Conservation (phyloP, 2,329 filamentous ascomycete species). For the Fusarium continuum region DNA sequence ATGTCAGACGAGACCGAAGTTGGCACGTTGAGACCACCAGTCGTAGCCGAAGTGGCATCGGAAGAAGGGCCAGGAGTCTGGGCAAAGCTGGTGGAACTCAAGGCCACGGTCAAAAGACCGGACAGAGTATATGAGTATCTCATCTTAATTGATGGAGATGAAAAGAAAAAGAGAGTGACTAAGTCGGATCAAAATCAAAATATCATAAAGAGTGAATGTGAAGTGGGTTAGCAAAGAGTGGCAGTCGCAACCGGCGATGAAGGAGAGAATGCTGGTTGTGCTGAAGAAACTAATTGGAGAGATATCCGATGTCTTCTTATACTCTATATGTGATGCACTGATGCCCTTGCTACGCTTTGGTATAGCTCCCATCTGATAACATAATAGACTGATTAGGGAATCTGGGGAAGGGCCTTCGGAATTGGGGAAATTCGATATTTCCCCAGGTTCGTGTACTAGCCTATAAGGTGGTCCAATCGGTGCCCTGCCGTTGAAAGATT, state of each 20-base stretch:
- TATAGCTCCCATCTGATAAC: neutral
- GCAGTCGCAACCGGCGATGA: slow-evolving; percentile 33
- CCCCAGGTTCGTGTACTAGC: slow-evolving; percentile 9
- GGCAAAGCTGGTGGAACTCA: slow-evolving; percentile 15
- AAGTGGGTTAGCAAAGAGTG: slow-evolving; percentile 26
- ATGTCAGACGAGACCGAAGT: slow-evolving; percentile 1
- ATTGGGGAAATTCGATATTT: slow-evolving; percentile 30
- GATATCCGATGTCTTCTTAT: slow-evolving; percentile 26
- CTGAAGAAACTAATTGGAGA: slow-evolving; percentile 19
- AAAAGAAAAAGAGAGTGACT: slow-evolving; percentile 10
- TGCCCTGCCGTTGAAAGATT: neutral
- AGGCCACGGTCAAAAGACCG: slow-evolving; percentile 36
- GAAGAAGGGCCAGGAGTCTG: neutral
- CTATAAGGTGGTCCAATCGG: neutral
- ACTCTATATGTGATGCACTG: neutral
- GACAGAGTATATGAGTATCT: slow-evolving; percentile 31
- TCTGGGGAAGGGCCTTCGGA: slow-evolving; percentile 21
- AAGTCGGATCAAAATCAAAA: slow-evolving; percentile 22
- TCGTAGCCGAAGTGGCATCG: neutral
- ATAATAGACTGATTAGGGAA: neutral
- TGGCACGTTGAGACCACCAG: slow-evolving; percentile 16
- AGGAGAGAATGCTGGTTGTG: slow-evolving; percentile 31
- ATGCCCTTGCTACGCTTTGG: accelerated
- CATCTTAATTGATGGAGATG: slow-evolving; percentile 13
- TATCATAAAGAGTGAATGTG: slow-evolving; percentile 15